Base-by-base conservation (phyloP, 2,329 filamentous ascomycete species). In the Ceratocystis cubensis region DNA sequence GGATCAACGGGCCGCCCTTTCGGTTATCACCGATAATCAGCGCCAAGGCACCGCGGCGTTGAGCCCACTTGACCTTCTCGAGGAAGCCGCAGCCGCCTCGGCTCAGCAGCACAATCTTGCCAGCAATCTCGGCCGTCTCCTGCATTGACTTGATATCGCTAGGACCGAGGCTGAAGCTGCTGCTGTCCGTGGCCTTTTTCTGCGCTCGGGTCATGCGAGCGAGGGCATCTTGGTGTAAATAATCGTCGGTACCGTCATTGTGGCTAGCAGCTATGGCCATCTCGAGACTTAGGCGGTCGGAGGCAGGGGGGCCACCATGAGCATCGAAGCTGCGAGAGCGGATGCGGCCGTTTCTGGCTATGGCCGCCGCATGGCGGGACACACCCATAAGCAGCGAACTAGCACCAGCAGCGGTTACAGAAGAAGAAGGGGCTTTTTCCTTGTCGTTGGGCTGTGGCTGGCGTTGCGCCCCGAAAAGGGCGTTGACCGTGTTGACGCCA, bases 51-150 rank as follows among this genome's bases (percentile, higher is more conserved):
- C 94, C 94, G 72, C 94, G 84, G 69, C 91, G 84, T 75, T 99
- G 94, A 13, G 89, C 91, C 94, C 94, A 99, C 78, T 95, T 93
- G 70, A 94, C 91, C 76, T 99, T 99, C 74, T 97, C 93, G 68
- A 96, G 77, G 74, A 99, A 99, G 4, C 94, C 94, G 75, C 94
- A 99, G 6, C 93, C 94, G 67, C 94, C 94, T 66, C 94, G 86
- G 75, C 90, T 95, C 66, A 99, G 80, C 64, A 99, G 79, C 1
- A 96, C 94, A 61, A 99, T 85, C 76, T 96, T 97, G 70, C 94
- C 94, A 41, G 87, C 82, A 70, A 99, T 97, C 74, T 97, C 93
- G 25, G 93, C 91, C 65, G 86, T 86, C 76, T 96, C 91, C 75
- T 96, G 91, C 69, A 96, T 80, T 1, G 88, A 93, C 74, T 96